phyloP scores from a whole-genome alignment of 257 asterid species.

The Ilex aquifolium region DNA sequence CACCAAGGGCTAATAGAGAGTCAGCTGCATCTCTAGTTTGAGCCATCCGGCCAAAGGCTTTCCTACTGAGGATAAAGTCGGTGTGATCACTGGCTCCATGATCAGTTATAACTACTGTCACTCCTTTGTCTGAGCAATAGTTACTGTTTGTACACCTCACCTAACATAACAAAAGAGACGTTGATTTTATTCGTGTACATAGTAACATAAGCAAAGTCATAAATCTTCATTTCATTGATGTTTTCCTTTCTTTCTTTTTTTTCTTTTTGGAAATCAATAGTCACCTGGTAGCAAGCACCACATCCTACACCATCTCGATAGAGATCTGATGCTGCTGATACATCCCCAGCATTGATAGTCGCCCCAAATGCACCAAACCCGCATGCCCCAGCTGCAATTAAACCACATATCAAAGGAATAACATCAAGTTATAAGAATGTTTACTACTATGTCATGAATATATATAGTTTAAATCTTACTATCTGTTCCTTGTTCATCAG shows the following conservation, averaged over 20 bases:
- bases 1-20: constrained; percentile 49
- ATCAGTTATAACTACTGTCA: constrained; percentile 57
- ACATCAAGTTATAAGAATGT: no score
- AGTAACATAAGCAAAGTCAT: background rate
- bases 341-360: constrained; percentile 65
- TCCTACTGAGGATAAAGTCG: constrained; percentile 70
- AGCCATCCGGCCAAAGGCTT: constrained; percentile 67
- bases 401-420: no score
- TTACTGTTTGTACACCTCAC: constrained; percentile 59
- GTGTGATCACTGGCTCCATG: constrained; percentile 54
- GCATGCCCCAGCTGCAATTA: constrained; percentile 67
- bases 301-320: constrained; percentile 71
- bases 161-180: constrained; percentile 23
- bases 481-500: background rate
- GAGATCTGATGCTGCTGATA: constrained; percentile 72
- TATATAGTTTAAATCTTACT: background rate
- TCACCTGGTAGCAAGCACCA: constrained; percentile 81
- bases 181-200: background rate
- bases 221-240: no score
- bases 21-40: constrained; percentile 57
- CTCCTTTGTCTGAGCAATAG: constrained; percentile 68
- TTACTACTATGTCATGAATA: no score
- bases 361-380: constrained; percentile 75
- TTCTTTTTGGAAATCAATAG: background rate
- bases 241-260: no score